A percentile compares a stretch with the other conserved stretches of the same genome.
These are phyloP conservation scores for Kwoniella botswanensis DNA, from an alignment of 768 basidiomycete species.

Conservation along the genomic window DNA sequence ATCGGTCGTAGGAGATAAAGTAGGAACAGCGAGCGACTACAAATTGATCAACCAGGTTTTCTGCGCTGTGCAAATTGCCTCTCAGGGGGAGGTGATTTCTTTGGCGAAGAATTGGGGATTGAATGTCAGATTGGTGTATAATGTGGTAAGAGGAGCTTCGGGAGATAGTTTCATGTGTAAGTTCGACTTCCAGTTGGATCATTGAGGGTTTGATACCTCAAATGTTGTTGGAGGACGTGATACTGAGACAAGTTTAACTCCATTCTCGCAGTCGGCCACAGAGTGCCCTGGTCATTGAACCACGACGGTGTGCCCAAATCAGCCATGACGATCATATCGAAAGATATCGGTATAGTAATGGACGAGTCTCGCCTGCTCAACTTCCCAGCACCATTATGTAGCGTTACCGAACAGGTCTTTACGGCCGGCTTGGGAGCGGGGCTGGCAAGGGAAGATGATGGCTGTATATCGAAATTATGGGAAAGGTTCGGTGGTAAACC, in stretches of 20 bases:
- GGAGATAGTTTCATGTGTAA: conserved; percentile 54
- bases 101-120: conserved; percentile 43
- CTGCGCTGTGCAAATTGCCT: conserved; percentile 45
- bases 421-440: conserved; percentile 43
- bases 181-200: not conserved
- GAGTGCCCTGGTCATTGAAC: conserved; percentile 44
- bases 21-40: conserved; percentile 48
- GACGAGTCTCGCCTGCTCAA: conserved; percentile 42
- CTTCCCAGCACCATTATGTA: conserved; percentile 45
- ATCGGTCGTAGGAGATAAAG: conserved; percentile 38
- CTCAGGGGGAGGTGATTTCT: conserved; percentile 41
- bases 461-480: conserved; percentile 40
- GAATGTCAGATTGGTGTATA: conserved; percentile 46
- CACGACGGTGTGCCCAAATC: conserved; percentile 47
- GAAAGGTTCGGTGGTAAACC: conserved; percentile 38
- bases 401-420: conserved; percentile 41
- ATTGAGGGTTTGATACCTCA: not conserved
- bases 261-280: conserved; percentile 33
- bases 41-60: conserved; percentile 55
- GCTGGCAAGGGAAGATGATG: conserved; percentile 41
- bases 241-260: not conserved
- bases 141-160: conserved; percentile 35
- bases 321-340: conserved; percentile 53
- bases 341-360: conserved; percentile 54
- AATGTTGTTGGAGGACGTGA: not conserved